Conservation (phyloP, 108 stramenopile genomes). For the Cyclotella distinguenda region DNA sequence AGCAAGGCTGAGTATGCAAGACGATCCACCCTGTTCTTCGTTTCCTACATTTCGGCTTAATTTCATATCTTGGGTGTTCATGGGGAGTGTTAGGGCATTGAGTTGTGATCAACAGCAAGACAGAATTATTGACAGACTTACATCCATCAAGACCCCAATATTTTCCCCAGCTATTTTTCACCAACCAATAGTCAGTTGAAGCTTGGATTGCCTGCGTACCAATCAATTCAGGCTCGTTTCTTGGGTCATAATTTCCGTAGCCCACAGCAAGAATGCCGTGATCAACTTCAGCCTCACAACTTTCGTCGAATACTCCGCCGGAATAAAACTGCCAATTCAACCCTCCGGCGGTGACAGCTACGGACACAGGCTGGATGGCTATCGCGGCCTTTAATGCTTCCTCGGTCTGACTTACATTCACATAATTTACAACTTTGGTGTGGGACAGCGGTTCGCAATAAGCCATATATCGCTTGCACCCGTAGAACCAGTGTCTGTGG, state of each 20-base stretch:
- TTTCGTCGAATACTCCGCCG: slow-evolving; percentile 82
- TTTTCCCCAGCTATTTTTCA: slow-evolving; percentile 84
- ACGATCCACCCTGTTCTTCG: slow-evolving; percentile 30
- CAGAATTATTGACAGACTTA: slow-evolving; percentile 7
- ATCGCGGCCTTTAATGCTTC: slow-evolving; percentile 72
- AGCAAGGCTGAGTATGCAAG: slow-evolving; percentile 25
- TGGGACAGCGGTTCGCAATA: slow-evolving; percentile 77
- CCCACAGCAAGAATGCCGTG: slow-evolving; percentile 96
- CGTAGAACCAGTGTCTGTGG: slow-evolving; percentile 44
- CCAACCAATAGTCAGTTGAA: slow-evolving; percentile 29
- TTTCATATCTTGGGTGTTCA: slow-evolving; percentile 16
- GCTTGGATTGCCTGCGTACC: slow-evolving; percentile 1
- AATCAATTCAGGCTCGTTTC: slow-evolving; percentile 47
- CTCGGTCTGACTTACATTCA: slow-evolving; percentile 72
- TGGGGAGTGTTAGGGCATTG: not conserved
- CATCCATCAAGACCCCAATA: slow-evolving; percentile 87
- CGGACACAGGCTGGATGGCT: slow-evolving; percentile 74
- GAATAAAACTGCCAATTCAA: slow-evolving; percentile 95
- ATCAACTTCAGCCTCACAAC: slow-evolving; percentile 82
- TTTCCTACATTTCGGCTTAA: slow-evolving; percentile 28
- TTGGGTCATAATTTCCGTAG: slow-evolving; percentile 85
- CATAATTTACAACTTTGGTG: slow-evolving; percentile 67
- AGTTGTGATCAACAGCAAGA: not conserved
- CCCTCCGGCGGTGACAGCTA: slow-evolving; percentile 80
- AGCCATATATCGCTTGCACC: slow-evolving; percentile 57